These are phyloP conservation scores for Rhodosporidiobolus sp. DNA, from an alignment of 768 basidiomycete genomes.

Conservation along the genomic window DNA sequence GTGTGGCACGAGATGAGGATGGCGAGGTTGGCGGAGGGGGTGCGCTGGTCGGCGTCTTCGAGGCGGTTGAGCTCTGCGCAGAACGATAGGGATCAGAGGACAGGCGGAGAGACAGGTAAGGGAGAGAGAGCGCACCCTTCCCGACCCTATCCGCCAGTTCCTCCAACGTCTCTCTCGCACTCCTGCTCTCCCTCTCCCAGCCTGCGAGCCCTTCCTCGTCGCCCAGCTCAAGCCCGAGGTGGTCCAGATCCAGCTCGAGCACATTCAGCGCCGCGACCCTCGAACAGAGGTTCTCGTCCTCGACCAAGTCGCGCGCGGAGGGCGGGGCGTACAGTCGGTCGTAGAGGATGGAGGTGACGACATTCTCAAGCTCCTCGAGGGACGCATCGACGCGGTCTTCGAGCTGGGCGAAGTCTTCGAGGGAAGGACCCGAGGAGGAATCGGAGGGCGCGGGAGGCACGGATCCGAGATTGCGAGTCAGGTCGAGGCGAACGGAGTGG, in stretches of 20 bases:
- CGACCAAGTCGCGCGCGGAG: constrained; percentile 71
- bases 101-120: not conserved
- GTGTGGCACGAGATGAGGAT: constrained; percentile 81
- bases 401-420: constrained; percentile 47
- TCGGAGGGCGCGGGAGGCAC: constrained; percentile 48
- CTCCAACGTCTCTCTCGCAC: constrained; percentile 52
- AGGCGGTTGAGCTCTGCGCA: constrained; percentile 61
- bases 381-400: constrained; percentile 59
- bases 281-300: constrained; percentile 84
- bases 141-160: constrained; percentile 70
- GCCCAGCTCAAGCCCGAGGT: constrained; percentile 80
- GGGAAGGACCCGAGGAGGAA: constrained; percentile 47
- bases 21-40: constrained; percentile 74
- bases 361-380: constrained; percentile 70
- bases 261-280: constrained; percentile 87
- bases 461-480: constrained; percentile 54
- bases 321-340: constrained; percentile 82
- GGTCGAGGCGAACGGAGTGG: constrained; percentile 42
- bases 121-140: constrained; percentile 57
- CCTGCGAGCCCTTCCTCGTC: constrained; percentile 46
- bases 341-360: constrained; percentile 72
- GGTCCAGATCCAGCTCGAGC: constrained; percentile 79
- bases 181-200: constrained; percentile 51
- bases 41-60: constrained; percentile 53
- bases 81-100: not conserved